Evolutionary conservation across 768 basidiomycete species (phyloP).

Genomic region (Inosperma sp.): DNA sequence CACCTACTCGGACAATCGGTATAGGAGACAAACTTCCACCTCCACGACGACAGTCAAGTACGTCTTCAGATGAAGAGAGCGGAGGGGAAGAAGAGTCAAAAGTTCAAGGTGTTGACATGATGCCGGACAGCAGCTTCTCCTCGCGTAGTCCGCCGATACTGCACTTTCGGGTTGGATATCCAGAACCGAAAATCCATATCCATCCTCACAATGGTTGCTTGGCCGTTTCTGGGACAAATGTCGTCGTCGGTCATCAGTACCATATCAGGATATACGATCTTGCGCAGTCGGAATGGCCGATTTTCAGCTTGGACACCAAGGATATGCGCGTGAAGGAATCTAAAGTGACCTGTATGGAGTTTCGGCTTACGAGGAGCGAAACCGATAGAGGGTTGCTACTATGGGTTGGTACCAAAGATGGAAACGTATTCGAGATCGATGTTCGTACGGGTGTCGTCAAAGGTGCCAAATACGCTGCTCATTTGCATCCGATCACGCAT

Average conservation of each 20-base stretch:
- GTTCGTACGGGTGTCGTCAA: constrained; percentile 53
- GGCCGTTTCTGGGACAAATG: constrained; percentile 51
- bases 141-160: constrained; percentile 51
- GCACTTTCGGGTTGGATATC: constrained; percentile 35
- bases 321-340: constrained; percentile 61
- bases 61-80: constrained; percentile 51
- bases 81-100: constrained; percentile 57
- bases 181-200: constrained; percentile 52
- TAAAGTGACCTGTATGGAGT: constrained; percentile 74
- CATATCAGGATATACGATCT: constrained; percentile 64
- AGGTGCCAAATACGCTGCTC: constrained; percentile 56
- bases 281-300: constrained; percentile 40
- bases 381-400: constrained; percentile 56
- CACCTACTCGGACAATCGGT: constrained; percentile 70
- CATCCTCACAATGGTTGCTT: constrained; percentile 53
- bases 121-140: constrained; percentile 67
- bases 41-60: constrained; percentile 42
- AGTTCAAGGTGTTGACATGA: constrained; percentile 40
- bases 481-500: constrained; percentile 60
- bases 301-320: constrained; percentile 55
- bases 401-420: constrained; percentile 92
- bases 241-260: constrained; percentile 55
- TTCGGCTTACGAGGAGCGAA: constrained; percentile 48
- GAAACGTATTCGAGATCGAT: constrained; percentile 81
- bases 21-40: constrained; percentile 68